Conservation (phyloP, 768 basidiomycete species). For the Boletus rubescentipes region DNA sequence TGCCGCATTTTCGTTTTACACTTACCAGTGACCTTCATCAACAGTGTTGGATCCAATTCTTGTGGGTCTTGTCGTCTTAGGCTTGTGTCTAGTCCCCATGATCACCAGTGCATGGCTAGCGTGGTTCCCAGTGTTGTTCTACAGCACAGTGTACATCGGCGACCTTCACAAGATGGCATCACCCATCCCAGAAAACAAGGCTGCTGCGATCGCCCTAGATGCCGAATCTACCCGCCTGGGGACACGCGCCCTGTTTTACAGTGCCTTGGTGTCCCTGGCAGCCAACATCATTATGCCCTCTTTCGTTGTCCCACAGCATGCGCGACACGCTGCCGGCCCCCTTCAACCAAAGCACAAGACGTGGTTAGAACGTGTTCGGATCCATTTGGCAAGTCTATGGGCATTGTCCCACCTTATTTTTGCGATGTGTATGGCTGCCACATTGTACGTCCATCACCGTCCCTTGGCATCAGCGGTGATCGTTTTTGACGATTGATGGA, state of each 20-base stretch:
- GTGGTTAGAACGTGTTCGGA: constrained; percentile 45
- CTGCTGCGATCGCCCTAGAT: constrained; percentile 42
- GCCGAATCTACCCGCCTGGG: constrained; percentile 80
- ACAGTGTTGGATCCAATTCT: constrained; percentile 79
- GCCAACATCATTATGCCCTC: constrained; percentile 72
- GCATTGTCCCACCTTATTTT: constrained; percentile 74
- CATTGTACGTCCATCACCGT: constrained; percentile 59
- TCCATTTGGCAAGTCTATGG: constrained; percentile 76
- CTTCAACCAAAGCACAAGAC: constrained; percentile 17
- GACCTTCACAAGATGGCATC: constrained; percentile 71
- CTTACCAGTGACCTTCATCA: constrained; percentile 5
- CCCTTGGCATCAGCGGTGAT: constrained; percentile 13
- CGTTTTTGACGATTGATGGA: constrained; percentile 8
- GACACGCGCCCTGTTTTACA: constrained; percentile 78
- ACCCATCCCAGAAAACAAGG: constrained; percentile 29
- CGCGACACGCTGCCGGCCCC: constrained; percentile 12
- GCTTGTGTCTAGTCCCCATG: constrained; percentile 1
- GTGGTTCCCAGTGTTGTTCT: constrained; percentile 94
- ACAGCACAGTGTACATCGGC: constrained; percentile 83
- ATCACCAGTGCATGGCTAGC: constrained; percentile 71
- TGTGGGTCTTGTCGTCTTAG: constrained; percentile 45
- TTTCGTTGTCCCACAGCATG: constrained; percentile 42
- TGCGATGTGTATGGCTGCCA: constrained; percentile 73
- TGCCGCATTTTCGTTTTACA: constrained; percentile 1
- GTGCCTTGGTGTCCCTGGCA: constrained; percentile 64